These are phyloP conservation scores for Hyphodiscus sp. DNA, from an alignment of 2,329 filamentous ascomycete species.

Conservation along the genomic window DNA sequence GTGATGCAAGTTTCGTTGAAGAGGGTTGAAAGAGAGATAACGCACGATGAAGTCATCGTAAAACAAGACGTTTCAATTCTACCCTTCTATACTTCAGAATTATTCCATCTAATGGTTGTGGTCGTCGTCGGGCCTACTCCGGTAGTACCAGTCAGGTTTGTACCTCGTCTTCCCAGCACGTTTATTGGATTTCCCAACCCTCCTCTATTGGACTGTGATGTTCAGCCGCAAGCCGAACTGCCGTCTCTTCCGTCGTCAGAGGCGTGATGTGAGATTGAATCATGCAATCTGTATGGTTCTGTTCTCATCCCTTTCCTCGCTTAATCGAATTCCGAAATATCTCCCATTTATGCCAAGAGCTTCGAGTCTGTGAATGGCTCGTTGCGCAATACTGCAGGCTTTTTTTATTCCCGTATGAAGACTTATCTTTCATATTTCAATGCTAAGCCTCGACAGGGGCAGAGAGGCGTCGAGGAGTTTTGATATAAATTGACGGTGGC, in stretches of 20 bases:
- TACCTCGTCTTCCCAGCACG: neutral
- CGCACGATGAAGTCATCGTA: neutral
- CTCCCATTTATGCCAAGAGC: constrained; percentile 16
- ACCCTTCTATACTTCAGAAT: too few relatives aligned
- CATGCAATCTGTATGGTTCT: neutral
- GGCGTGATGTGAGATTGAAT: constrained; percentile 1
- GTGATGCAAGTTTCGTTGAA: neutral
- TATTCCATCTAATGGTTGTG: too few relatives aligned
- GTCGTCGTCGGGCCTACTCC: too few relatives aligned
- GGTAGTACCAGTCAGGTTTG: neutral
- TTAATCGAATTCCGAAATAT: constrained; percentile 16
- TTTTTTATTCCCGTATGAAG: neutral
- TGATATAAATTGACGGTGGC: constrained; percentile 5
- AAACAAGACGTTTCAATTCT: neutral
- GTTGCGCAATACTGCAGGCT: constrained; percentile 5
- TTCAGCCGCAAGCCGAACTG: neutral
- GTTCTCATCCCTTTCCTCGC: constrained; percentile 1
- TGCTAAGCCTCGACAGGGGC: constrained; percentile 4
- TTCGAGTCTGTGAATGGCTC: constrained; percentile 12
- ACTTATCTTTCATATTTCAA: constrained; percentile 9
- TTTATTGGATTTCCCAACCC: neutral
- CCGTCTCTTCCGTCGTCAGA: constrained; percentile 2
- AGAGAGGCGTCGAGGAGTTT: constrained; percentile 2
- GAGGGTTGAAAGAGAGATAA: neutral
- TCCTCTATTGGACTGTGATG: neutral